phyloP scores from a whole-genome alignment of 495 filamentous ascomycete genomes.

The Wilcoxina mikolae region DNA sequence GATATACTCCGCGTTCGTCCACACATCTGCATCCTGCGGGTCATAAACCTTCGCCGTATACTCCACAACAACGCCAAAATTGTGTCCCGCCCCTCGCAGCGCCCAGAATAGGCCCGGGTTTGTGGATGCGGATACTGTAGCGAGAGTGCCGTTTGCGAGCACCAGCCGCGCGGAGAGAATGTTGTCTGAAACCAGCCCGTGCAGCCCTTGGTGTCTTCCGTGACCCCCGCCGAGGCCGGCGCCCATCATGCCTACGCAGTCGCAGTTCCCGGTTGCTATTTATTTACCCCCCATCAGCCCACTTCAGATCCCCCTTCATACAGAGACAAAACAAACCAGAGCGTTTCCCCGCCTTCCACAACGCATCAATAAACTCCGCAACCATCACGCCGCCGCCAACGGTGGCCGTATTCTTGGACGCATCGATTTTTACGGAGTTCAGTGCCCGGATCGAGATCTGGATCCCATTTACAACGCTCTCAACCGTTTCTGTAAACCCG shows the following conservation, averaged over 20 bases:
- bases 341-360: conserved; percentile 32
- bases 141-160: conserved; percentile 38
- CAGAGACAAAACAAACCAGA: conserved; percentile 23
- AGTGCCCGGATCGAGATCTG: neutral
- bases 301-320: neutral
- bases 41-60: neutral
- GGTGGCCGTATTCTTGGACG: conserved; percentile 35
- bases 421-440: conserved; percentile 24
- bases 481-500: neutral
- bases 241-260: conserved; percentile 42
- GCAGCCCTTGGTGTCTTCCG: conserved; percentile 42
- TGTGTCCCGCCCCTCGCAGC: conserved; percentile 45
- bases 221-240: conserved; percentile 48
- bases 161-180: conserved; percentile 41
- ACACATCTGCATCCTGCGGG: neutral
- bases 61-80: conserved; percentile 43
- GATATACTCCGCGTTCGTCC: conserved; percentile 7
- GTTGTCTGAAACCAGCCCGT: conserved; percentile 48
- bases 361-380: conserved; percentile 28
- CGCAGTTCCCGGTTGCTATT: conserved; percentile 40
- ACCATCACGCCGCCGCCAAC: conserved; percentile 38
- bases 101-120: conserved; percentile 43
- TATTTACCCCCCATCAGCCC: neutral
- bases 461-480: neutral
- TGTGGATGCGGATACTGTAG: conserved; percentile 29